Evolutionary conservation across 768 basidiomycete genomes (phyloP).

Genomic region (Naematelia encephala): DNA sequence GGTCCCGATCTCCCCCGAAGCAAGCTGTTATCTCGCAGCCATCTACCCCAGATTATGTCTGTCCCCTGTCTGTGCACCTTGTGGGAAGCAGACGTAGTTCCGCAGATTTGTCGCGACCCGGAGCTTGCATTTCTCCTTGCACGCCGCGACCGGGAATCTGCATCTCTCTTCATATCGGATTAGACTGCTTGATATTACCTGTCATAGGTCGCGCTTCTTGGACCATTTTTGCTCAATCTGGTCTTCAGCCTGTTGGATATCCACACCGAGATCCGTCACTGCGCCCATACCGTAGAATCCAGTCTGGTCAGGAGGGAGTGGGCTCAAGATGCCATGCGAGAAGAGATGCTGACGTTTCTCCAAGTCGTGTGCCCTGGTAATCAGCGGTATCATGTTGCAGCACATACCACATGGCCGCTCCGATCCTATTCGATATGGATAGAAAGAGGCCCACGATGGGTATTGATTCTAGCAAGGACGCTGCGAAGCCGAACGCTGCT

Average conservation of each 20-base stretch:
- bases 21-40: too few species aligned
- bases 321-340: conserved; percentile 48
- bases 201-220: conserved; percentile 5
- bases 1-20: too few species aligned
- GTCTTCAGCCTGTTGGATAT: conserved; percentile 38
- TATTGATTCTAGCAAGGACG: conserved; percentile 73
- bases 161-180: neutral
- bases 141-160: too few species aligned
- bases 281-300: conserved; percentile 40
- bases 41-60: too few species aligned
- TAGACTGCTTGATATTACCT: too few species aligned
- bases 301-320: conserved; percentile 40
- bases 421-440: conserved; percentile 79
- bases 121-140: too few species aligned
- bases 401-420: conserved; percentile 81
- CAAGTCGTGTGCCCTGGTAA: conserved; percentile 48
- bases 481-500: conserved; percentile 80
- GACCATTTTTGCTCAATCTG: conserved; percentile 34
- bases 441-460: conserved; percentile 79
- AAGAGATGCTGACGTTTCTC: conserved; percentile 55
- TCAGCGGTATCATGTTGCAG: conserved; percentile 50
- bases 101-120: too few species aligned
- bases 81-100: too few species aligned
- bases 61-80: too few species aligned
- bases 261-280: conserved; percentile 25